These are phyloP conservation scores for Alternaria sp. DNA, from an alignment of 2,329 filamentous ascomycete genomes.

Conservation along the genomic window DNA sequence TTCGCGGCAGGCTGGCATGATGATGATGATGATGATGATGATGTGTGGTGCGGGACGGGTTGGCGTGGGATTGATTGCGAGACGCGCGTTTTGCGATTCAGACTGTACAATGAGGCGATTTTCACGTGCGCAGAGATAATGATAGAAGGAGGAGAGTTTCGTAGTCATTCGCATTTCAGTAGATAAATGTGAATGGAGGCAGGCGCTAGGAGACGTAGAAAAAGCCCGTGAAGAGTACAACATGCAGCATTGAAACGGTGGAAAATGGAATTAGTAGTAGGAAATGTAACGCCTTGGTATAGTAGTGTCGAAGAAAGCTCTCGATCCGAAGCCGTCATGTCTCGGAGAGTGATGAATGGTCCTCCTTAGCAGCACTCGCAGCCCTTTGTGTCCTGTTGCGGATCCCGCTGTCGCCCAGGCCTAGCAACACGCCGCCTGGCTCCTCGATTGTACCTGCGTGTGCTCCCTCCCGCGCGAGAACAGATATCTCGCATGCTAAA, in stretches of 20 bases:
- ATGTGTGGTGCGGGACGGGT: background rate
- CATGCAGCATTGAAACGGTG: background rate
- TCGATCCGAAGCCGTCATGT: background rate
- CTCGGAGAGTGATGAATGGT: background rate
- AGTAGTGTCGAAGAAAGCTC: background rate
- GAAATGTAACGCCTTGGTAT: constrained; percentile 3
- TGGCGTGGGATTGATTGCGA: background rate
- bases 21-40: background rate
- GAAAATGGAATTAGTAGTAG: background rate
- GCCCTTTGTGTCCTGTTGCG: background rate
- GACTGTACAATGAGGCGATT: background rate
- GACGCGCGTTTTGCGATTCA: background rate
- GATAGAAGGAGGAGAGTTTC: background rate
- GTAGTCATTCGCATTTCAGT: background rate
- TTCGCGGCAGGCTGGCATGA: background rate
- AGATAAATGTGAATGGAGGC: background rate
- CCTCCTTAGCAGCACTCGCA: background rate
- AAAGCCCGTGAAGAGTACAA: background rate
- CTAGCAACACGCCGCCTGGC: background rate
- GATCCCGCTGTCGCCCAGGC: background rate
- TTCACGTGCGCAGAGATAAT: background rate
- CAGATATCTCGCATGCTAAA: constrained; percentile 15
- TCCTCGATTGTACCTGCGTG: background rate
- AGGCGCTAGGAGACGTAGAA: background rate
- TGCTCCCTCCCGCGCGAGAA: background rate